Conservation (phyloP, 2,329 filamentous ascomycete species). For the Cadophora sp. region DNA sequence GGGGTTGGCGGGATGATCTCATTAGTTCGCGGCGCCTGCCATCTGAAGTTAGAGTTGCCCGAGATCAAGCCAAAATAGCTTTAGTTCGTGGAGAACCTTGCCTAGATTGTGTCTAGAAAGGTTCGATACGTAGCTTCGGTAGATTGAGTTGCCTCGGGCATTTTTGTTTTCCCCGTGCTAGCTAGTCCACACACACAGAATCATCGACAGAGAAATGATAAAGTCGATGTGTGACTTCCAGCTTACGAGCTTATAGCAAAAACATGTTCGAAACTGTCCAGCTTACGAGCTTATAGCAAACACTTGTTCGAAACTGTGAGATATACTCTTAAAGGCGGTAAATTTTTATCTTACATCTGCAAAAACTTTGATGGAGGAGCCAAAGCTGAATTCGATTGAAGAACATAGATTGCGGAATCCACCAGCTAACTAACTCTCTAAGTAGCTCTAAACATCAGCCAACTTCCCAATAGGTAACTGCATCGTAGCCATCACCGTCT, state of each 20-base stretch:
- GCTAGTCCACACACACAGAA: not conserved
- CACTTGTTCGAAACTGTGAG: too few relatives aligned
- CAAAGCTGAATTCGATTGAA: too few relatives aligned
- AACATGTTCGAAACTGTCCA: too few relatives aligned
- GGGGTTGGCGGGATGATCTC: constrained; percentile 14
- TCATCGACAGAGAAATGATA: not conserved
- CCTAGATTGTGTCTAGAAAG: not conserved
- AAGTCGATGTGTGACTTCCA: not conserved
- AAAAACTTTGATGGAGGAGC: too few relatives aligned
- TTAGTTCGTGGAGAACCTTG: not conserved
- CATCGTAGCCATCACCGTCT: constrained; percentile 48
- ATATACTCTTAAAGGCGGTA: not conserved
- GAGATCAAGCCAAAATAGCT: not conserved
- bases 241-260: not conserved
- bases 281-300: not conserved
- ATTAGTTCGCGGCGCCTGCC: constrained; percentile 3
- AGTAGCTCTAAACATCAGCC: constrained; percentile 8
- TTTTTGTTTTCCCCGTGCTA: not conserved
- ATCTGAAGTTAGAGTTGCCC: constrained; percentile 14
- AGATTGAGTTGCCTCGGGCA: not conserved
- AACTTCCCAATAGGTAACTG: constrained; percentile 7
- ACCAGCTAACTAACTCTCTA: not conserved
- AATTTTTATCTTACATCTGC: too few relatives aligned
- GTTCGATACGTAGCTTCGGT: not conserved
- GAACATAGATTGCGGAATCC: not conserved